phyloP scores from a whole-genome alignment of 768 basidiomycete species.

The Hirschioporus abietinus region DNA sequence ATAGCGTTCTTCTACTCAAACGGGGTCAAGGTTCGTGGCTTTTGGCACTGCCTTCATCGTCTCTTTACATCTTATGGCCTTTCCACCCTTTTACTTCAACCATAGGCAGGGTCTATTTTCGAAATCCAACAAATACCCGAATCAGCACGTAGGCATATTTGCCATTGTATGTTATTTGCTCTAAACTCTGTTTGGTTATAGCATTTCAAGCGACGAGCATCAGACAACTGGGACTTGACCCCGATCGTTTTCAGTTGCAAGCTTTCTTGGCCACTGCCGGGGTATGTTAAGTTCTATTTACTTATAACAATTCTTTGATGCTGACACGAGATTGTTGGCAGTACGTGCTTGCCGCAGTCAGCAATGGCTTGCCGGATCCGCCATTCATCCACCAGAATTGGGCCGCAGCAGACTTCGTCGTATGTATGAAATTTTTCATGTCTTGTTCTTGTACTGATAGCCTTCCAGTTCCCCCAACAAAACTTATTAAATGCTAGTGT shows the following conservation, averaged over 20 bases:
- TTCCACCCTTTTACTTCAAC: constrained; percentile 46
- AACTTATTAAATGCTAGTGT: constrained; percentile 48
- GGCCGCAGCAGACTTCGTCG: constrained; percentile 51
- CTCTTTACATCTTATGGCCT: no score
- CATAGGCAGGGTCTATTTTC: constrained; percentile 42
- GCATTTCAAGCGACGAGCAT: constrained; percentile 36
- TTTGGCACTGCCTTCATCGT: no score
- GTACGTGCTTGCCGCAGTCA: constrained; percentile 40
- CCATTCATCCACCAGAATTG: constrained; percentile 49
- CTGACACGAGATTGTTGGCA: constrained; percentile 6
- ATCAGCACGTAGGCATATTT: constrained; percentile 27
- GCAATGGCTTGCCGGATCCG: constrained; percentile 46
- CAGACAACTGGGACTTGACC: constrained; percentile 39
- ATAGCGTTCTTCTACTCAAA: no score
- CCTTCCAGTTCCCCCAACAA: constrained; percentile 37
- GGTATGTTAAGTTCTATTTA: constrained; percentile 27
- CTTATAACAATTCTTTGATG: background rate
- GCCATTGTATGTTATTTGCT: constrained; percentile 13
- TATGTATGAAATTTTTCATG: constrained; percentile 25
- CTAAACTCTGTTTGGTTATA: background rate
- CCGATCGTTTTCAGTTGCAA: constrained; percentile 38
- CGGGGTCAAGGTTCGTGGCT: no score
- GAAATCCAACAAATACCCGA: constrained; percentile 23
- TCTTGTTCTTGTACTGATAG: background rate
- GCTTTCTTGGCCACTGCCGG: constrained; percentile 59